Evolutionary conservation across 495 filamentous ascomycete species (phyloP).

Genomic region (Penicillium goetzii): DNA sequence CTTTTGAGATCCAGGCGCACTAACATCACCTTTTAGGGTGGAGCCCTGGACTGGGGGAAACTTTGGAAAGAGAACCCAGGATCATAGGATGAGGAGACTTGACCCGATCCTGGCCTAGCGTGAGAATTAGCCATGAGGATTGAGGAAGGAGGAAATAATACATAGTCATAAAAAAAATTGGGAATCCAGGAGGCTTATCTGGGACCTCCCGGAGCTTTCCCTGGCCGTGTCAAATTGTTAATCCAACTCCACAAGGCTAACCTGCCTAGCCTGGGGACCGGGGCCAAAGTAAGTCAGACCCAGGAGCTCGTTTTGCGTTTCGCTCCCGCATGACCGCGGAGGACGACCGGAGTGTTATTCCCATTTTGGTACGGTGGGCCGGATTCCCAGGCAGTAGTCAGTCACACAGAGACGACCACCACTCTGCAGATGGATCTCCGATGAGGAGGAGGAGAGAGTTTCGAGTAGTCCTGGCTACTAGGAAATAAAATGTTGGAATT

Average conservation of each 20-base stretch:
- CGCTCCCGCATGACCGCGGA: conserved; percentile 4
- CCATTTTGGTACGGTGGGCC: conserved; percentile 21
- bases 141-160: neutral
- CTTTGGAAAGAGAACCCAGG: conserved; percentile 10
- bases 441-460: neutral
- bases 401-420: conserved; percentile 5
- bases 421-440: neutral
- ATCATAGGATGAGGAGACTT: neutral
- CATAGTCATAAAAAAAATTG: neutral
- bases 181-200: conserved; percentile 13
- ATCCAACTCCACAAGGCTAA: conserved; percentile 15
- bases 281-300: conserved; percentile 9
- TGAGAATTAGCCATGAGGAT: conserved; percentile 2
- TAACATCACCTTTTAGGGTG: conserved; percentile 2
- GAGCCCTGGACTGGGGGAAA: conserved; percentile 13
- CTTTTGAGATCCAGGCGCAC: conserved; percentile 20
- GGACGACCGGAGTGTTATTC: conserved; percentile 9
- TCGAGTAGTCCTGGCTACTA: neutral
- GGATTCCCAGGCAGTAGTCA: neutral
- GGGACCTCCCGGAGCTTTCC: conserved; percentile 4
- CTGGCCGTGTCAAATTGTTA: conserved; percentile 2
- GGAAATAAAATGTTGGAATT: neutral
- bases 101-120: neutral
- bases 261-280: conserved; percentile 6
- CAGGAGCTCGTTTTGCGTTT: neutral